Evolutionary conservation across 306 rosid genomes (phyloP).

Genomic region (Chamaecrista fasciculata): DNA sequence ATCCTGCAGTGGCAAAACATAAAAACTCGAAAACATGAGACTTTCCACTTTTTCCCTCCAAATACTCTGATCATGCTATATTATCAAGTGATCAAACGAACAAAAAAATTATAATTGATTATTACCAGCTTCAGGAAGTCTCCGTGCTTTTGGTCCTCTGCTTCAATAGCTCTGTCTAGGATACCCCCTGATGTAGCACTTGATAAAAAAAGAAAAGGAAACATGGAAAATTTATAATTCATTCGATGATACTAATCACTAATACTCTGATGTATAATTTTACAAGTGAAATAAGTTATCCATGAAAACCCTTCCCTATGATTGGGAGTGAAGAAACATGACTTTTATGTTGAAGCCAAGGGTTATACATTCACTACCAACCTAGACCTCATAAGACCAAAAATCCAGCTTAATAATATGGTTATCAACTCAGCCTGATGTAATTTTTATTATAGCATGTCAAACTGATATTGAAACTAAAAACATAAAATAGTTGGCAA

Average conservation of each 20-base stretch:
- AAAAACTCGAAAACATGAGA: slow-evolving; percentile 8
- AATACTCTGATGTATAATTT: neutral
- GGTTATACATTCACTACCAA: neutral
- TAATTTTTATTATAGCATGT: neutral
- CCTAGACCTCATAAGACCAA: neutral
- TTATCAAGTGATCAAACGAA: slow-evolving; percentile 13
- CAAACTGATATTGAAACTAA: slow-evolving; percentile 3
- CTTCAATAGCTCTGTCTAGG: slow-evolving; percentile 95
- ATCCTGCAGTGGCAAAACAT: slow-evolving; percentile 49
- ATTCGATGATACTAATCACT: slow-evolving; percentile 2
- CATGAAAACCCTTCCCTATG: neutral
- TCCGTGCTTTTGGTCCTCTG: slow-evolving; percentile 94
- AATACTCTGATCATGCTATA: neutral
- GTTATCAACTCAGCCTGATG: neutral
- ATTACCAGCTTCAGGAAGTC: slow-evolving; percentile 94
- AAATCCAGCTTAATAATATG: neutral
- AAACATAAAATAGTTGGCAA: neutral
- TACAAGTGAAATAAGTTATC: neutral
- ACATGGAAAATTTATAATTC: slow-evolving; percentile 10
- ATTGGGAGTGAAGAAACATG: neutral
- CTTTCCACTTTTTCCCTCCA: neutral
- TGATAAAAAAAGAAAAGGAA: slow-evolving; percentile 27
- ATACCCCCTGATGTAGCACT: slow-evolving; percentile 99
- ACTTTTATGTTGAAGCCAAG: neutral
- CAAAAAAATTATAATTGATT: slow-evolving; percentile 15